Base-by-base conservation (phyloP, 257 asterid species). In the Lycium barbarum region DNA sequence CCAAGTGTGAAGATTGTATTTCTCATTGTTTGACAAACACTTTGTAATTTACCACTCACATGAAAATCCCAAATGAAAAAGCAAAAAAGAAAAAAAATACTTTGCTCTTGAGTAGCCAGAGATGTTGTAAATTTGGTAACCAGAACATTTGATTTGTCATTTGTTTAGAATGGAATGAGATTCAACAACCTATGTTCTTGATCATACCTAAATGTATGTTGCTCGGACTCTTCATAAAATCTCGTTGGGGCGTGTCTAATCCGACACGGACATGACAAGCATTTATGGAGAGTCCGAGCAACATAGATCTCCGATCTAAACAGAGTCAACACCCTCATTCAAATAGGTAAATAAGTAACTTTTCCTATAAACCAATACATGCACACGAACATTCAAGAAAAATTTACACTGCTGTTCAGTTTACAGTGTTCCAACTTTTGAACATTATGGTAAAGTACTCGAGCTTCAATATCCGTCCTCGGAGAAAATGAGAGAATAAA, bases 1-100 rank as follows among this genome's bases (percentile, higher is more conserved):
- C 8, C 65, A 53, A 53, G 82, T 78, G 82, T 78, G 82, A 78
- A 78, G 82, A 53, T 81, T 81, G 70, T 9, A 22, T 59, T 81
- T 38, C 59, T 12, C 84, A 14, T 14, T 43, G 65, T 47, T 53
- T 10, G 61, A 47, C 62, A 76, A 5, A 82, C 9, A 43, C 47
- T 63, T 62, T 51, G 20, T 82, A 35, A 45, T 45, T 81, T 33
- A 62, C 62, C 40, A 43, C 61, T 59, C 71, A 62, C 84, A 62
- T 45, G 61, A 43, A 81, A 81, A 43, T 14, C 62, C 36, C 76
- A 62, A 66, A 20, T 63, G 62, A 62, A 62, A 51, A 55, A 57
- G 43, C 74, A 20, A 20, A 40, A 61, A 36, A 61, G 1, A 5
- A 3, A 81, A n/a, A 15, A 11, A 45, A 6, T 63, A 82, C 62